Percentiles rank a stretch among this genome's conserved stretches.
phyloP scores from a whole-genome alignment of 2,329 filamentous ascomycete species.

The Sporothrix brasiliensis region DNA sequence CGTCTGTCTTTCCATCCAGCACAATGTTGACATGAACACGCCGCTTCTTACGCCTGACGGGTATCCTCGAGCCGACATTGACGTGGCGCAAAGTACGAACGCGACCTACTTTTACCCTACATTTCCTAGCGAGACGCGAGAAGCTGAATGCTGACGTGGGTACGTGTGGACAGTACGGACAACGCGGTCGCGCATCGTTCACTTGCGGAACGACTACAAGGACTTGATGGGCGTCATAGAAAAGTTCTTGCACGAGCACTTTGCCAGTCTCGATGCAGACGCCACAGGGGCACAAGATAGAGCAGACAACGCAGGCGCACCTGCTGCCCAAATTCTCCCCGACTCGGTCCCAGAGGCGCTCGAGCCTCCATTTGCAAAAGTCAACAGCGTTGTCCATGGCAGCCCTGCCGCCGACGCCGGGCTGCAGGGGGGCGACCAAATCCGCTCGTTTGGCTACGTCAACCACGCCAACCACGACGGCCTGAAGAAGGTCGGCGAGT shows the following conservation, averaged over 20 bases:
- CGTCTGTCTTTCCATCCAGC: conserved; percentile 57
- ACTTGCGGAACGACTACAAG: conserved; percentile 91
- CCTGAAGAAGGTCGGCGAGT: conserved; percentile 82
- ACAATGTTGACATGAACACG: conserved; percentile 91
- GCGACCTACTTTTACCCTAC: neutral
- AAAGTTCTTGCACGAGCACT: conserved; percentile 83
- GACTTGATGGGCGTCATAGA: conserved; percentile 82
- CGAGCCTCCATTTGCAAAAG: conserved; percentile 74
- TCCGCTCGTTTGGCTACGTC: conserved; percentile 82
- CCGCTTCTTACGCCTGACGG: conserved; percentile 84
- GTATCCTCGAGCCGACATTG: conserved; percentile 89
- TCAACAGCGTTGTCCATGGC: conserved; percentile 76
- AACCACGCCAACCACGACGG: conserved; percentile 84
- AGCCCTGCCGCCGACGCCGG: conserved; percentile 86
- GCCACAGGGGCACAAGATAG: conserved; percentile 39
- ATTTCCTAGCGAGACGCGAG: neutral
- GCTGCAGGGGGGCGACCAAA: conserved; percentile 75
- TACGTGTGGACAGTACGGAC: conserved; percentile 71
- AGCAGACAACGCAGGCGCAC: conserved; percentile 32
- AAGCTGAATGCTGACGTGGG: conserved; percentile 32
- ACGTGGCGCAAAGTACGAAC: conserved; percentile 83
- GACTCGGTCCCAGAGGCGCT: conserved; percentile 44
- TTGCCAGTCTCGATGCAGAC: conserved; percentile 67
- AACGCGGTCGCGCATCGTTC: conserved; percentile 87
- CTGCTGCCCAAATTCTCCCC: conserved; percentile 37